Evolutionary conservation across 2,329 filamentous ascomycete species (phyloP).

Genomic region (Ramularia endophylla): DNA sequence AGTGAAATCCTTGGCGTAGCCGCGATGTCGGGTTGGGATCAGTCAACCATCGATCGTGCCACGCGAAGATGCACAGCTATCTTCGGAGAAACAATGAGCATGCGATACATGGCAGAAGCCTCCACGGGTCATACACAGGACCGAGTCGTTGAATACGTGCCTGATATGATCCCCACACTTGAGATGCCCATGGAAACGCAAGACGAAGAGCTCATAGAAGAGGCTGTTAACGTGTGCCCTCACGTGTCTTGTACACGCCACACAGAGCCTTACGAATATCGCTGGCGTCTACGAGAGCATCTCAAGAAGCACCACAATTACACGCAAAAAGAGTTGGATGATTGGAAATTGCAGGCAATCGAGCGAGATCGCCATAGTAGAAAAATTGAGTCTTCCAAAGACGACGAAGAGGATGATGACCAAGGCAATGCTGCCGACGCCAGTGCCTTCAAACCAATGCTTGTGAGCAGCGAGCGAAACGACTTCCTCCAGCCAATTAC

Average conservation of each 20-base stretch:
- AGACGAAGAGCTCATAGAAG: background rate
- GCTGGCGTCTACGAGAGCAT: slow-evolving; percentile 30
- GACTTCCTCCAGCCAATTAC: slow-evolving; percentile 8
- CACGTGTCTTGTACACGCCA: slow-evolving; percentile 23
- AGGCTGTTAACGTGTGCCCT: slow-evolving; percentile 14
- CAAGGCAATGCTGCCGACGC: background rate
- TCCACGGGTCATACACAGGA: slow-evolving; percentile 5
- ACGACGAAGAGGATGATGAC: background rate
- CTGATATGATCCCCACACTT: slow-evolving; percentile 27
- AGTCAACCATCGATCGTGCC: slow-evolving; percentile 59
- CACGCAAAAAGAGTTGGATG: slow-evolving; percentile 7
- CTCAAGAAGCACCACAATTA: slow-evolving; percentile 27
- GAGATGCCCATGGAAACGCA: slow-evolving; percentile 11
- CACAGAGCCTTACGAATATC: slow-evolving; percentile 18
- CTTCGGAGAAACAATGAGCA: slow-evolving; percentile 63
- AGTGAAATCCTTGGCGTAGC: slow-evolving; percentile 77
- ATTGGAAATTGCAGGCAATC: slow-evolving; percentile 2
- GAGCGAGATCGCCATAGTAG: background rate
- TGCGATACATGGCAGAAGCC: slow-evolving; percentile 21
- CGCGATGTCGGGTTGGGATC: slow-evolving; percentile 64
- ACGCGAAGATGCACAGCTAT: slow-evolving; percentile 68
- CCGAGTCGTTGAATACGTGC: slow-evolving; percentile 32
- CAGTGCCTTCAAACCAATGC: too few relatives aligned
- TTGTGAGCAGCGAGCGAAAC: background rate
- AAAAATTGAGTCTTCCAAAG: too few relatives aligned